Conservation (phyloP, 192 early-diverging fungal species). For the Physocladia obscura region DNA sequence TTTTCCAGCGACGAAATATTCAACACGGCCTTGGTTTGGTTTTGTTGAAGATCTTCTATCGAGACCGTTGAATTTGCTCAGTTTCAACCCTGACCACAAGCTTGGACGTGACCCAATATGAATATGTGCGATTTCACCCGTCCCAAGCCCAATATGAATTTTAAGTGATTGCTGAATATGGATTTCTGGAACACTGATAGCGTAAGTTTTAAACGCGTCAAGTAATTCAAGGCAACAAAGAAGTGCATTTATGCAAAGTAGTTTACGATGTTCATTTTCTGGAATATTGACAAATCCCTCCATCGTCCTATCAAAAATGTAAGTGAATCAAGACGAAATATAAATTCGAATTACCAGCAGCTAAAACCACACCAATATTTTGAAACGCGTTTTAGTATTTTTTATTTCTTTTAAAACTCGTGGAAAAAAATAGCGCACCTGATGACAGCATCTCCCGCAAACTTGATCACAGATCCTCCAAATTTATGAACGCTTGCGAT, state of each 20-base stretch:
- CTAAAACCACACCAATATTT: background rate
- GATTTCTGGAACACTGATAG: background rate
- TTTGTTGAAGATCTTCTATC: background rate
- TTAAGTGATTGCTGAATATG: background rate
- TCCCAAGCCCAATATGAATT: conserved; percentile 28
- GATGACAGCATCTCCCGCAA: conserved; percentile 31
- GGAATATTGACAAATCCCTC: background rate
- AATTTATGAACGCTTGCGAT: conserved; percentile 8
- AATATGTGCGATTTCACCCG: conserved; percentile 4
- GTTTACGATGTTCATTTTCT: background rate
- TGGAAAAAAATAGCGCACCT: too few species aligned
- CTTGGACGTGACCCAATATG: conserved; percentile 8
- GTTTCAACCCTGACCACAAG: background rate
- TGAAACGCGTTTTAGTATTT: too few species aligned
- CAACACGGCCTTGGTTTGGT: background rate
- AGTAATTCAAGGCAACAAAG: conserved; percentile 1
- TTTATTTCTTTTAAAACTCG: background rate
- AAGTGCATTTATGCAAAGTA: background rate
- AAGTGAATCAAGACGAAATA: background rate
- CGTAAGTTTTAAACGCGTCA: background rate
- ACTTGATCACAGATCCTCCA: conserved; percentile 28
- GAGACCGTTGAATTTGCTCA: too few species aligned
- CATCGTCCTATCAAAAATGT: background rate
- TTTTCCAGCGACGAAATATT: conserved; percentile 27
- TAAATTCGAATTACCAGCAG: too few species aligned